Conservation (phyloP, 805 yeast genomes). For the Millerago galiae region DNA sequence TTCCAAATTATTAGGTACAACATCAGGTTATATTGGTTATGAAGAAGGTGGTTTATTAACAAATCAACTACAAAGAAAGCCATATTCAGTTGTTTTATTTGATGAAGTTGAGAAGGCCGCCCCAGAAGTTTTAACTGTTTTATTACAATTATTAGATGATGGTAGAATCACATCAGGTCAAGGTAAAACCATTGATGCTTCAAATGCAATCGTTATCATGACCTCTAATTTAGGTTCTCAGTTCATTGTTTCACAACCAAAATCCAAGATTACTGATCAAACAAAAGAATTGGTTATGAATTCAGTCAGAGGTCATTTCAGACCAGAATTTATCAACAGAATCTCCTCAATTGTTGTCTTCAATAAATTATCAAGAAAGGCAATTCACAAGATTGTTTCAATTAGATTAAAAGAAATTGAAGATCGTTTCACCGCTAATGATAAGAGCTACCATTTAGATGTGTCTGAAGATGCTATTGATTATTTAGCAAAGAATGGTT, state of each 20-base stretch:
- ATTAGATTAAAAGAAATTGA: conserved; percentile 83
- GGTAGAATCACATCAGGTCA: conserved; percentile 93
- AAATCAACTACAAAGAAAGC: conserved; percentile 83
- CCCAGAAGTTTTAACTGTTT: conserved; percentile 90
- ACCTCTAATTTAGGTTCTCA: conserved; percentile 97
- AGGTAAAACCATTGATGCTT: conserved; percentile 89
- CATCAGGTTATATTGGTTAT: conserved; percentile 95
- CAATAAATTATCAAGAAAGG: conserved; percentile 86
- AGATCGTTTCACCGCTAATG: conserved; percentile 76
- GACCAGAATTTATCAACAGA: conserved; percentile 97
- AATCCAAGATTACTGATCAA: conserved; percentile 55
- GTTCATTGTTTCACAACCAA: conserved; percentile 63
- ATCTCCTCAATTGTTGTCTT: conserved; percentile 89
- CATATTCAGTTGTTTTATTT: conserved; percentile 92
- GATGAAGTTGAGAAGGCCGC: conserved; percentile 99
- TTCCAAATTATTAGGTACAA: conserved; percentile 91
- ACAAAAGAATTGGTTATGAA: conserved; percentile 78
- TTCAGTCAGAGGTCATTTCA: conserved; percentile 80
- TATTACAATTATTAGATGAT: conserved; percentile 90
- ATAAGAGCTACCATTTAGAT: conserved; percentile 66
- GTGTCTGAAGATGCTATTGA: conserved; percentile 74
- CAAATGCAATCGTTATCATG: conserved; percentile 90
- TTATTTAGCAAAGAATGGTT: conserved; percentile 79
- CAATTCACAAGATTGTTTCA: conserved; percentile 86
- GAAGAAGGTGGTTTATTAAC: conserved; percentile 97